Percentiles rank a stretch among this genome's conserved stretches.
Evolutionary conservation across 331 rosid genomes (phyloP).

Genomic region (Arachis monticola): DNA sequence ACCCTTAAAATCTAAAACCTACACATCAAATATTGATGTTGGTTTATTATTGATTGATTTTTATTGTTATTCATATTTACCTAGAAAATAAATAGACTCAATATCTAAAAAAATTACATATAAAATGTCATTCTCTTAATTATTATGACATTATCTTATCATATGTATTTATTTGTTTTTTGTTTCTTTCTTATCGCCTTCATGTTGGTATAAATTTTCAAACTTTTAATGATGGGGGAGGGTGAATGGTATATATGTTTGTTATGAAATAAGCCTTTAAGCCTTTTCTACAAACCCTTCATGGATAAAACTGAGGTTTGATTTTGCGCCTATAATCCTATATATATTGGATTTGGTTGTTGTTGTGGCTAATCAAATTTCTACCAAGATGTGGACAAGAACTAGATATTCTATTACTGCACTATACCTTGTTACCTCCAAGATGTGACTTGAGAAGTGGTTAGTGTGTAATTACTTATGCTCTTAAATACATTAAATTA

Average conservation of each 20-base stretch:
- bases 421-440: neutral
- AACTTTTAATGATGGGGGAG: neutral
- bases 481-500: neutral
- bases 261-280: conserved; percentile 4
- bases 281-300: neutral
- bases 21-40: too few relatives aligned
- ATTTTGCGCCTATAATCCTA: neutral
- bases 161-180: neutral
- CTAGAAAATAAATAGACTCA: too few relatives aligned
- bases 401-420: neutral
- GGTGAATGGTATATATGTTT: neutral
- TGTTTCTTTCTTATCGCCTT: neutral
- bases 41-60: too few relatives aligned
- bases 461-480: neutral
- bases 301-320: neutral
- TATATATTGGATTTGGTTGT: neutral
- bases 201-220: neutral
- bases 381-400: too few relatives aligned
- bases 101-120: too few relatives aligned
- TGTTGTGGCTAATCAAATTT: neutral
- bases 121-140: too few relatives aligned
- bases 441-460: neutral
- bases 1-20: too few relatives aligned
- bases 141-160: conserved; percentile 4
- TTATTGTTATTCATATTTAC: too few relatives aligned